Base-by-base conservation (phyloP, 352 stramenopile genomes). In the Nothophytophthora sp. region DNA sequence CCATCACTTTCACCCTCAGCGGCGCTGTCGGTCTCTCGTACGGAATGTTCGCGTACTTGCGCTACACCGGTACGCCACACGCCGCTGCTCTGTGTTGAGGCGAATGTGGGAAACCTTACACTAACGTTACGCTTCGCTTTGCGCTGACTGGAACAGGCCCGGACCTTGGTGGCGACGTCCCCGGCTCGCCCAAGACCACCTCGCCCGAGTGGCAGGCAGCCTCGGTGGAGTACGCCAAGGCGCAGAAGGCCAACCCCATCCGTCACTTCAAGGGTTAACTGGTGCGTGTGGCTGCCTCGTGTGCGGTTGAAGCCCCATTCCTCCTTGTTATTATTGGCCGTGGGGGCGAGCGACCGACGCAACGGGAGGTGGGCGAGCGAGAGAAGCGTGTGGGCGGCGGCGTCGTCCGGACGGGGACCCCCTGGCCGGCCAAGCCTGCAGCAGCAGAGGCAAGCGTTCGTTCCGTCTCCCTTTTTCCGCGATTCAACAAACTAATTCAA, bases 181-280 rank as follows among this genome's bases (percentile, higher is more conserved):
- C 67, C 19, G 76, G 78, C 15, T 54, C 63, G 52, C 82, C 82
- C 38, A 81, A 81, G 60, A 93, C 82, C 24, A 93, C 72, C 23
- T 87, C 78, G 33, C 57, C 69, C n/a, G 82, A 91, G 63, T 93
- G 82, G 82, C 49, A 73, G 59, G 80, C 67, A 12, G 82, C 82
- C 15, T 86, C 80, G 41, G 69, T 88, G 40, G 82, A 89, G 66
- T 91, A 89, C 72, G 75, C 35, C 63, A 78, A 81, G 57, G 77
- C 74, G 46, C 80, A 93, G 66, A 91, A 93, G 60, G 81, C 79
- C 63, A 89, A 93, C 65, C 82, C 82, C 39, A 93, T 93, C 56
- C 74, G 70, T 46, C 76, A 87, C 74, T 91, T 90, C 66, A 83
- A 85, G 67, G 63, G 85, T 64, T 92, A 92, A 84, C 60, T 67